Evolutionary conservation across 768 basidiomycete species (phyloP).

Genomic region (Harrya chromipes): DNA sequence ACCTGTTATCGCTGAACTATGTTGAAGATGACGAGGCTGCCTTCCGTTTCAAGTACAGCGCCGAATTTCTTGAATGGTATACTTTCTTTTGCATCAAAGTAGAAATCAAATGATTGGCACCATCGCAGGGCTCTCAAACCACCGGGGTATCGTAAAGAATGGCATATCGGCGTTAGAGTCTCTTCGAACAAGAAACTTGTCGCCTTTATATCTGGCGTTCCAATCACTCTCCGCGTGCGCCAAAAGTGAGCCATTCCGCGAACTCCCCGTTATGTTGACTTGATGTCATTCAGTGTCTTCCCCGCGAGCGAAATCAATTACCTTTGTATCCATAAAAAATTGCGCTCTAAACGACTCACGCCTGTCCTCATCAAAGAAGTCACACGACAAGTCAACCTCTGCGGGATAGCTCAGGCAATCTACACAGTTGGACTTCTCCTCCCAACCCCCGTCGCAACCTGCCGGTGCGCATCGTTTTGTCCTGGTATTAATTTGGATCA

Average conservation of each 20-base stretch:
- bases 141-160: conserved; percentile 89
- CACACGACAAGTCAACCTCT: conserved; percentile 86
- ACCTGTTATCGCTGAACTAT: conserved; percentile 88
- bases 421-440: conserved; percentile 94
- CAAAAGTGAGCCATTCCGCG: conserved; percentile 54
- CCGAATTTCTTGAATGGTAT: conserved; percentile 91
- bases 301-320: conserved; percentile 91
- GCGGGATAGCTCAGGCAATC: conserved; percentile 93
- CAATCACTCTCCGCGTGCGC: conserved; percentile 82
- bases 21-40: conserved; percentile 95
- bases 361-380: conserved; percentile 98
- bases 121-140: conserved; percentile 82
- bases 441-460: conserved; percentile 89
- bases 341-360: conserved; percentile 90
- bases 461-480: conserved; percentile 49
- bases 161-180: conserved; percentile 96
- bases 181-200: conserved; percentile 89
- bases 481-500: not conserved
- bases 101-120: not conserved
- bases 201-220: conserved; percentile 94
- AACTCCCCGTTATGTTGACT: not conserved
- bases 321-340: conserved; percentile 95
- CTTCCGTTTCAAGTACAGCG: conserved; percentile 96
- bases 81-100: conserved; percentile 8
- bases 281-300: conserved; percentile 50